Conservation (phyloP, 169 alveolate genomes). For the Cryptosporidium baileyi region DNA sequence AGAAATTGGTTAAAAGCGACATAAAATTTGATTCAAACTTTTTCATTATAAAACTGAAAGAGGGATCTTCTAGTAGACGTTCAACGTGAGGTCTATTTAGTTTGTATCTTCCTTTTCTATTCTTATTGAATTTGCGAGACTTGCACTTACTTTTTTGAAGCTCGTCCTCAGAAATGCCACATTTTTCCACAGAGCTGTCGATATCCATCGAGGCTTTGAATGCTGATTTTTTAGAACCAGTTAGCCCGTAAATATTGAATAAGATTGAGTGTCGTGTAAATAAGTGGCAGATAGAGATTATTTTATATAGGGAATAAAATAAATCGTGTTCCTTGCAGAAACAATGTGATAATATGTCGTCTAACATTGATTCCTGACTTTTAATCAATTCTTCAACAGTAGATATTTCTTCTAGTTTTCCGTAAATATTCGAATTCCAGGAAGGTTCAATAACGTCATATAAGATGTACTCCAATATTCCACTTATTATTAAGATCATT, state of each 20-base stretch:
- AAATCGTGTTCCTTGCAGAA: neutral
- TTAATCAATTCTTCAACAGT: conserved; percentile 13
- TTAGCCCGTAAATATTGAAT: neutral
- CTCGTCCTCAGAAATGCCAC: too few relatives aligned
- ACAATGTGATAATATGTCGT: conserved; percentile 35
- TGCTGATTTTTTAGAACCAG: neutral
- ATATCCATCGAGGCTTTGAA: neutral
- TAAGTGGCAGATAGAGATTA: conserved; percentile 43
- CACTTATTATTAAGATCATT: conserved; percentile 19
- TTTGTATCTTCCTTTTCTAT: neutral
- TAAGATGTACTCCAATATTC: conserved; percentile 14
- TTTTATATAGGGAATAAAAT: conserved; percentile 1
- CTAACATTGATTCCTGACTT: neutral
- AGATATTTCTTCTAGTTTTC: neutral
- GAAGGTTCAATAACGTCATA: conserved; percentile 27
- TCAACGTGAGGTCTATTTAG: neutral
- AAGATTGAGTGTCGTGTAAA: conserved; percentile 20
- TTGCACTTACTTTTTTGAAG: too few relatives aligned
- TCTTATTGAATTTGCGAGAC: too few relatives aligned
- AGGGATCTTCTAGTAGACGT: neutral
- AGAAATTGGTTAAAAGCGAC: neutral
- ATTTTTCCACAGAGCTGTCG: too few relatives aligned
- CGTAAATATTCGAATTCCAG: neutral
- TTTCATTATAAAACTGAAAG: conserved; percentile 4
- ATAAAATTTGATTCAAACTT: neutral